A percentile compares a stretch with the other conserved stretches of the same genome.
Conservation (phyloP, 2,329 filamentous ascomycete species). For the Knoxdaviesia capensis region DNA sequence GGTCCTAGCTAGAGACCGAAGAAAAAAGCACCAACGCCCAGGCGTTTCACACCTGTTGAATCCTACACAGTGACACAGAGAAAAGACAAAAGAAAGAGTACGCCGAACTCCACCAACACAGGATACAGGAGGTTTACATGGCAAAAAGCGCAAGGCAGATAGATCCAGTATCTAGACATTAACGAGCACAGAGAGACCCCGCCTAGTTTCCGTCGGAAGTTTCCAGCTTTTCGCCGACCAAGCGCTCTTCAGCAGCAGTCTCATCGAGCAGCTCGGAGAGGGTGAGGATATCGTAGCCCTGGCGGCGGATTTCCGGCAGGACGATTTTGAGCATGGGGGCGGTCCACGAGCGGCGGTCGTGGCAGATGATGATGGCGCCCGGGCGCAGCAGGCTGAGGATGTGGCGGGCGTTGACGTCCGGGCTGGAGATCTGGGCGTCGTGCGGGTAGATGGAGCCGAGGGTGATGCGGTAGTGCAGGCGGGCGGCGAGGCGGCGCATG, state of each 20-base stretch:
- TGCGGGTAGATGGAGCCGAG: conserved; percentile 76
- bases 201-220: background rate
- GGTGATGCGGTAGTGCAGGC: conserved; percentile 51
- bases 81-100: background rate
- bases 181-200: background rate
- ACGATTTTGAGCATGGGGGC: conserved; percentile 56
- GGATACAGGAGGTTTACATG: too few species aligned
- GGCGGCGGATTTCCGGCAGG: conserved; percentile 46
- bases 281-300: conserved; percentile 53
- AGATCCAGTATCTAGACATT: too few species aligned
- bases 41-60: too few species aligned
- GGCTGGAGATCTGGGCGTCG: conserved; percentile 63
- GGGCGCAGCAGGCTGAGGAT: conserved; percentile 61
- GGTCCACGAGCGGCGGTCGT: conserved; percentile 72
- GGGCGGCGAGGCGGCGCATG: conserved; percentile 42
- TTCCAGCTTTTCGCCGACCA: too few species aligned
- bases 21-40: too few species aligned
- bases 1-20: too few species aligned
- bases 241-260: too few species aligned
- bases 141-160: too few species aligned
- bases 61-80: background rate
- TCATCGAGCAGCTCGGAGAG: conserved; percentile 42
- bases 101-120: too few species aligned
- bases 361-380: conserved; percentile 67
- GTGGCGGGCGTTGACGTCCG: conserved; percentile 53